Evolutionary conservation across 495 filamentous ascomycete genomes (phyloP), one percentile per base, ranked within the genome.

Genomic region (Peziza echinospora): DNA sequence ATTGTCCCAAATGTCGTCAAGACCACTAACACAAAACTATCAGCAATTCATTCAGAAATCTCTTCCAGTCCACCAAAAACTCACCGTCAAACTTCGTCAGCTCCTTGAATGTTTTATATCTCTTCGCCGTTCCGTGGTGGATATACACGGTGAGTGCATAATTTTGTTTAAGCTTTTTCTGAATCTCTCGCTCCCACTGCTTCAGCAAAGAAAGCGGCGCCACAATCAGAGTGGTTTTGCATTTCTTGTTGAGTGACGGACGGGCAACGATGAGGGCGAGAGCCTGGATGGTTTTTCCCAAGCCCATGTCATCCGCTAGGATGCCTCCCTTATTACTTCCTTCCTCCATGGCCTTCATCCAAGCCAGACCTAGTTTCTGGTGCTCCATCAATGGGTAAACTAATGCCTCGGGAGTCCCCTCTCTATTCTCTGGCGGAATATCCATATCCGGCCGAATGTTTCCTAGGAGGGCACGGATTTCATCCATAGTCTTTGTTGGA

Each of bases 211-310:
- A 77, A 22, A 93, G 79, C 0, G 89, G 89, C 5, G 80, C 81
- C 40, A 97, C 68, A 42, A 97, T 85, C 37, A 97, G 64, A 7
- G 80, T 89, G 1, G 89, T 86, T 64, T 86, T 82, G 47, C 71
- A 67, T 7, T 64, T 54, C n/a, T 63, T 64, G 55, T 85, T 71
- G 1, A 61, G 53, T 0, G 83, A 77, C 11, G 71, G 75, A 22
- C 75, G 68, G n/a, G 75, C 71, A 1, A 87, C 68, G 50, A 97
- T 81, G 25, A 97, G 69, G 2, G 89, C 77, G 21, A 97, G 67
- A 13, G 84, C 75, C 51, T 86, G 81, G 42, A 97, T 80, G 1
- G 89, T 97, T 65, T 97, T 97, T 19, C 89, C 89, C 8, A 97
- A 68, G 9, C 89, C 89, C 89, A 97, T 97, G 22, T 52, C 48